Evolutionary conservation across 176 grass and related monocot genomes (phyloP).

Genomic region (Oryza nivara): DNA sequence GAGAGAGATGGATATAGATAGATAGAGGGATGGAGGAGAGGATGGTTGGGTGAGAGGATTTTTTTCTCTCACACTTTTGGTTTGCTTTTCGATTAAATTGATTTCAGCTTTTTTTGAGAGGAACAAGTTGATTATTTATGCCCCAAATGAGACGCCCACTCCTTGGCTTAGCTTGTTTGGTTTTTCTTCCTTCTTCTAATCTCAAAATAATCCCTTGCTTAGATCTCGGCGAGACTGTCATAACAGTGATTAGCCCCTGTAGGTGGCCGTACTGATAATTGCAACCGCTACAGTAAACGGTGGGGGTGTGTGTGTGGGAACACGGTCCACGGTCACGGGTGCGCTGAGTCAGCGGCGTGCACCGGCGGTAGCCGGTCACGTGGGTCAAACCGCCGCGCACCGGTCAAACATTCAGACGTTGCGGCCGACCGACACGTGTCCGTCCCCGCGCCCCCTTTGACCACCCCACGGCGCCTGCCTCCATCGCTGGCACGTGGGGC

Average conservation of each 20-base stretch:
- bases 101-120: conserved; percentile 49
- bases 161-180: conserved; percentile 18
- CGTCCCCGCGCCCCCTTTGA: conserved; percentile 30
- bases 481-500: background rate
- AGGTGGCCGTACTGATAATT: background rate
- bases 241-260: background rate
- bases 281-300: conserved; percentile 26
- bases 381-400: conserved; percentile 30
- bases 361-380: conserved; percentile 46
- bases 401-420: conserved; percentile 50
- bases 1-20: conserved; percentile 24
- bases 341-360: conserved; percentile 54
- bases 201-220: background rate
- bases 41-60: conserved; percentile 42
- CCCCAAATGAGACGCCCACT: conserved; percentile 42
- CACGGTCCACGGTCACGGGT: conserved; percentile 43
- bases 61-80: conserved; percentile 20
- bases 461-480: background rate
- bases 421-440: conserved; percentile 38
- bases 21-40: conserved; percentile 25
- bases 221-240: background rate
- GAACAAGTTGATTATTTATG: conserved; percentile 45
- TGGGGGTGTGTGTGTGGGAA: background rate
- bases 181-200: conserved; percentile 28
- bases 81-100: conserved; percentile 44